Evolutionary conservation across 345 rosid genomes (phyloP).

Genomic region (Eucalyptus shirleyi): DNA sequence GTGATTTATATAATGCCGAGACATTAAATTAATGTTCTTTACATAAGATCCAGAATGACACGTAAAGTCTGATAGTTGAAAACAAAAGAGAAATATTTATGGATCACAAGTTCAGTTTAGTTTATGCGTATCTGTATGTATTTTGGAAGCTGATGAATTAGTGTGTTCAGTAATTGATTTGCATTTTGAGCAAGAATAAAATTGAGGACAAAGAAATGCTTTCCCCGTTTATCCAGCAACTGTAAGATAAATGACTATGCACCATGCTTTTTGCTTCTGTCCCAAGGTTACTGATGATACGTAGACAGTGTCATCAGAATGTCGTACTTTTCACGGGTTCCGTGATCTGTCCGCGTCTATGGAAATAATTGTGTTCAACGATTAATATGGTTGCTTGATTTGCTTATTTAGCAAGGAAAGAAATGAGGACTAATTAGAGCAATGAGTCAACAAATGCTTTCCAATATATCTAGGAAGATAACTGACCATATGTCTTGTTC

Average conservation of each 20-base stretch:
- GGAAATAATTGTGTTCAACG: conserved; percentile 4
- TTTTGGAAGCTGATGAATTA: background rate
- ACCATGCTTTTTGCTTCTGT: background rate
- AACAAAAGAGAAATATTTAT: background rate
- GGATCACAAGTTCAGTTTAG: background rate
- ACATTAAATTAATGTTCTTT: background rate
- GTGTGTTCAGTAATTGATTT: background rate
- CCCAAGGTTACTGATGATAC: conserved; percentile 81
- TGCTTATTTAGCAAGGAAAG: background rate
- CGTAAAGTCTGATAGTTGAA: background rate
- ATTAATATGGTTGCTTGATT: background rate
- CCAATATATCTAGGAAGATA: background rate
- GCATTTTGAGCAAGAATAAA: background rate
- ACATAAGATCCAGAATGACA: background rate
- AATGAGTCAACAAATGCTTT: background rate
- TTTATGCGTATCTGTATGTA: background rate
- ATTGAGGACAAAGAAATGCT: background rate
- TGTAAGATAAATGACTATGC: background rate
- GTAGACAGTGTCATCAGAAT: conserved; percentile 91
- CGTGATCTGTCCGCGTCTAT: conserved; percentile 81
- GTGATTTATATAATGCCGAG: background rate
- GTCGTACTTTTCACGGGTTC: conserved; percentile 94
- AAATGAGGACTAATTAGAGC: background rate
- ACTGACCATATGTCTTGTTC: background rate
- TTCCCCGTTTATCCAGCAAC: background rate